Evolutionary conservation across 1,139 yeast genomes (phyloP), one percentile per base, ranked within the genome.

Genomic region (Diutina pseudorugosa): DNA sequence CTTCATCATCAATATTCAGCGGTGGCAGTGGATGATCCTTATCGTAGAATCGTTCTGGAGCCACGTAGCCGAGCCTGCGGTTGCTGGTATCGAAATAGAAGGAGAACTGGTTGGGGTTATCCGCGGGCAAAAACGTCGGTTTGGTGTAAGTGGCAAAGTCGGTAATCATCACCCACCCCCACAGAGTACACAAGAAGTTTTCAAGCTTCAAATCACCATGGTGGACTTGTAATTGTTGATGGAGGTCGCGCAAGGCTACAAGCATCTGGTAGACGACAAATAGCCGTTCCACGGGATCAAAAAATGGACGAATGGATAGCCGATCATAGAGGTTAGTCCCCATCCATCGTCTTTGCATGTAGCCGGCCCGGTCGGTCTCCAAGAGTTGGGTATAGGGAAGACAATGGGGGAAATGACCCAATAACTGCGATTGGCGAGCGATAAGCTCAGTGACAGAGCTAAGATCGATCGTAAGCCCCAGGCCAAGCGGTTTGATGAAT

Each of bases 121-220:
- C 95, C 58, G 88, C 96, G 0, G 98, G 98, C 30, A 94, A 69
- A 60, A 75, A 83, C 0, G 82, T 83, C 0, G 99, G 99, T 65
- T 94, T 94, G 9, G 62, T 62, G 63, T 79, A 80, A 2, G 82
- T 75, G 2, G 96, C 85, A 68, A 93, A 91, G 66, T 94, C 99
- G 1, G 89, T 72, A 16, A 94, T 63, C 58, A 85, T 70, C 1
- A 83, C 71, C 96, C 97, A 91, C 64, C 89, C 86, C 86, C 96
- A 87, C 23, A 94, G 81, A 0, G 96, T 86, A 2, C 90, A 84
- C 54, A 94, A 68, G 25, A 91, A 78, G 65, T 94, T 94, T 65
- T 93, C 98, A 2, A 91, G 73, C 65, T 93, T 90, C 58, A 94
- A 74, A 68, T 94, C 98, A 3, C 98, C 98, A 66, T 94, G 99